Evolutionary conservation across 1,284 basidiomycete species (phyloP).

Genomic region (Trametes sp.): DNA sequence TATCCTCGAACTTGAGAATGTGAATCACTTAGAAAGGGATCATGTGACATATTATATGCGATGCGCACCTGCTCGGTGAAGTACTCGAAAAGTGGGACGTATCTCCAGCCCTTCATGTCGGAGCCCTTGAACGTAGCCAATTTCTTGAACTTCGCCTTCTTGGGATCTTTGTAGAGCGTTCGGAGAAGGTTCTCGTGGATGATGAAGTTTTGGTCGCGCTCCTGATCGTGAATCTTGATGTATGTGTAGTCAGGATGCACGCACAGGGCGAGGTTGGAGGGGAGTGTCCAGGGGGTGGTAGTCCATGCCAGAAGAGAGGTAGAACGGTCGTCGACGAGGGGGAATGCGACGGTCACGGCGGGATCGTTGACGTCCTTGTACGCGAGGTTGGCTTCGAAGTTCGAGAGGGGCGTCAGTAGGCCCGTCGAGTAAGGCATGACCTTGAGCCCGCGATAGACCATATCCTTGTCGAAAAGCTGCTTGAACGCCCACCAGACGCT

Average conservation of each 20-base stretch:
- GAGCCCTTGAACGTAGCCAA: constrained; percentile 86
- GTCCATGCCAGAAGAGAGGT: constrained; percentile 98
- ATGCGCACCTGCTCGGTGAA: constrained; percentile 86
- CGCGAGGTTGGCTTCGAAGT: constrained; percentile 96
- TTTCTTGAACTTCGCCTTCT: constrained; percentile 97
- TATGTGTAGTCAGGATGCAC: constrained; percentile 97
- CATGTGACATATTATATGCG: not conserved
- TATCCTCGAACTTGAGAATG: constrained; percentile 91
- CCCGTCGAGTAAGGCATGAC: constrained; percentile 99
- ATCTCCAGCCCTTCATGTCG: constrained; percentile 97
- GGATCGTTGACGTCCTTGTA: constrained; percentile 97
- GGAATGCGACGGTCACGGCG: constrained; percentile 93
- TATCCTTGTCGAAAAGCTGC: constrained; percentile 90
- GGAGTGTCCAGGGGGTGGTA: constrained; percentile 98
- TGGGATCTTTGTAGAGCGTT: constrained; percentile 96
- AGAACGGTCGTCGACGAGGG: constrained; percentile 89
- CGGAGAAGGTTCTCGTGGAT: constrained; percentile 89
- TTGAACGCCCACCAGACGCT: constrained; percentile 99
- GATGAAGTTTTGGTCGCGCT: constrained; percentile 91
- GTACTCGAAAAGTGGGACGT: constrained; percentile 96
- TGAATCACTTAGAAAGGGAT: not conserved
- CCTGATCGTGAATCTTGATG: constrained; percentile 96
- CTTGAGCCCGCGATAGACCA: constrained; percentile 93
- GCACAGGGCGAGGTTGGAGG: constrained; percentile 94
- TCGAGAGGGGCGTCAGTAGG: constrained; percentile 95